phyloP scores from a whole-genome alignment of 371 early-diverging fungal genomes.

The Syncephalastrum sp. region DNA sequence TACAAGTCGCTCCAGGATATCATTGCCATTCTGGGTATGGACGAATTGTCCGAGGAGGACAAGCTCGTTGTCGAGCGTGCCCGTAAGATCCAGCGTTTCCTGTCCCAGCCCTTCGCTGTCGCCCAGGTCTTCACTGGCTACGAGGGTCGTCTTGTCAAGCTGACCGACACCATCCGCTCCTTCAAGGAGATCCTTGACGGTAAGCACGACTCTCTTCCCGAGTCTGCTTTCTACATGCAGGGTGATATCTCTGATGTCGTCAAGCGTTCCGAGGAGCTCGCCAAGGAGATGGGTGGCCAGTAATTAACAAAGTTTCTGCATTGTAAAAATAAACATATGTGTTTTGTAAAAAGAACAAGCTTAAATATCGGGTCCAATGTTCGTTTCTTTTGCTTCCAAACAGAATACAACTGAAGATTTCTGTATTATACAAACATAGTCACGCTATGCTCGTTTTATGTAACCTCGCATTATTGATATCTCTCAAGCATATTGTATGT shows the following conservation, averaged over 20 bases:
- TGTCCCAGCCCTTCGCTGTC: slow-evolving; percentile 96
- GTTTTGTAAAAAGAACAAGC: no score
- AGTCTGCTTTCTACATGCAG: slow-evolving; percentile 96
- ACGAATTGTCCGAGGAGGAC: no score
- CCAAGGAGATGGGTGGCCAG: slow-evolving; percentile 46
- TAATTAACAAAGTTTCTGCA: slow-evolving; percentile 7
- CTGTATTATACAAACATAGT: no score
- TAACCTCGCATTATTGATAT: no score
- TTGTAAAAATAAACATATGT: no score
- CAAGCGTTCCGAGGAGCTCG: slow-evolving; percentile 89
- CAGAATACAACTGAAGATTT: no score
- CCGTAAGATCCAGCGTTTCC: slow-evolving; percentile 93
- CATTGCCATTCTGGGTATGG: no score
- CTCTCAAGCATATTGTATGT: no score
- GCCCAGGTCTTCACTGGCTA: slow-evolving; percentile 97
- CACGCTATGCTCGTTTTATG: no score
- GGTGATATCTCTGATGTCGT: slow-evolving; percentile 93
- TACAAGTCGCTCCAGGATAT: no score
- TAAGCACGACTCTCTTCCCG: slow-evolving; percentile 93
- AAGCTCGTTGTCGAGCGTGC: slow-evolving; percentile 95
- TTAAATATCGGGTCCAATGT: no score
- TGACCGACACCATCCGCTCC: slow-evolving; percentile 93
- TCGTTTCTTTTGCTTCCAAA: no score
- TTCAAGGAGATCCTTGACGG: slow-evolving; percentile 96
- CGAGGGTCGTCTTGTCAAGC: slow-evolving; percentile 89